These are phyloP conservation scores for Lactuca saligna DNA, from an alignment of 129 eudicot genomes.

Conservation along the genomic window DNA sequence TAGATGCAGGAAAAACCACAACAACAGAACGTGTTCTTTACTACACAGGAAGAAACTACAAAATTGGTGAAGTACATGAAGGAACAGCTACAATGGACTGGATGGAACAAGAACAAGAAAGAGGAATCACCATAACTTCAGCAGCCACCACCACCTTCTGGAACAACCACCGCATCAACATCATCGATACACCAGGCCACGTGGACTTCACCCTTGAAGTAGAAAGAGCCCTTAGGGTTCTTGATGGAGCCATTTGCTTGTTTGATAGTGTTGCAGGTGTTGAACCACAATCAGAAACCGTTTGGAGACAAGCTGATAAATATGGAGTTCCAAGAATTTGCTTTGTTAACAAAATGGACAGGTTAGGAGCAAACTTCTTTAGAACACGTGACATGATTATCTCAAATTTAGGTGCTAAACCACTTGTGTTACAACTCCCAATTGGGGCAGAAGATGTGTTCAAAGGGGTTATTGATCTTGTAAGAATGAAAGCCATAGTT, in stretches of 20 bases:
- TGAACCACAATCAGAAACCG: constrained; percentile 98
- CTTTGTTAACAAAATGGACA: constrained; percentile 95
- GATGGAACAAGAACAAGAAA: constrained; percentile 99
- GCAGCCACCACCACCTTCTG: constrained; percentile 96
- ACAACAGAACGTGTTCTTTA: constrained; percentile 88
- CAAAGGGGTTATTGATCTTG: constrained; percentile 83
- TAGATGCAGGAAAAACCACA: constrained; percentile 97
- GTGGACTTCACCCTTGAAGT: constrained; percentile 99
- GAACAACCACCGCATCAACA: constrained; percentile 95
- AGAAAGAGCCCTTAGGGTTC: constrained; percentile 94
- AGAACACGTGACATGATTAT: constrained; percentile 93
- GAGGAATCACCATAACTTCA: constrained; percentile 97
- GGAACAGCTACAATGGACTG: constrained; percentile 99
- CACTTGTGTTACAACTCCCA: constrained; percentile 83
- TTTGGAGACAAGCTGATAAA: constrained; percentile 97
- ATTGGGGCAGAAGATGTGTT: constrained; percentile 85
- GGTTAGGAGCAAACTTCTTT: constrained; percentile 89
- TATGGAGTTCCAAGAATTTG: constrained; percentile 98
- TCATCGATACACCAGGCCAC: constrained; percentile 98
- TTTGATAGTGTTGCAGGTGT: constrained; percentile 99
- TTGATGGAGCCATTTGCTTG: constrained; percentile 94
- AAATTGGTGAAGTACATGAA: constrained; percentile 96
- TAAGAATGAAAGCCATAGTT: constrained; percentile 76
- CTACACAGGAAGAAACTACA: constrained; percentile 93
- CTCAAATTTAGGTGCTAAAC: constrained; percentile 86